A percentile compares a stretch with the other conserved stretches of the same genome.
Evolutionary conservation across 768 basidiomycete species (phyloP).

Genomic region (Rhizopogon sp.): DNA sequence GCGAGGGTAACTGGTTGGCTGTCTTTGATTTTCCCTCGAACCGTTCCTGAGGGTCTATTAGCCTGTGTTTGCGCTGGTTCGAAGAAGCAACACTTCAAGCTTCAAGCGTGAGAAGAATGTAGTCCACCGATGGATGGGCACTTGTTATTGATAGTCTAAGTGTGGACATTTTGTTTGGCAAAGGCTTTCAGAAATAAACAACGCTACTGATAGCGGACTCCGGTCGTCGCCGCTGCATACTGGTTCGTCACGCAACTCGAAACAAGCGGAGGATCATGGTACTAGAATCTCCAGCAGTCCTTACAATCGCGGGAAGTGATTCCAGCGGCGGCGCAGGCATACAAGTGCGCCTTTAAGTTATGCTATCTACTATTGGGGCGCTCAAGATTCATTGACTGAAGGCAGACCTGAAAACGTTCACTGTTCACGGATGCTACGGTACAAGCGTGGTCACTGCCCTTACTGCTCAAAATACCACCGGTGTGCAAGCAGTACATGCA

Average conservation of each 20-base stretch:
- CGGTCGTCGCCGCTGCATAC: background rate
- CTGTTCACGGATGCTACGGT: too few relatives aligned
- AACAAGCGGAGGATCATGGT: background rate
- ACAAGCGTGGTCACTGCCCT: slow-evolving; percentile 79
- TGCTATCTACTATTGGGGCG: background rate
- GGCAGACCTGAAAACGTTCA: slow-evolving; percentile 72
- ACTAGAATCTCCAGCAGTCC: slow-evolving; percentile 29
- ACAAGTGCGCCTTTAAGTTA: slow-evolving; percentile 44
- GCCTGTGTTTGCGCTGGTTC: too few relatives aligned
- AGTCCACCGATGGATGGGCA: too few relatives aligned
- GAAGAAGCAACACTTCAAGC: too few relatives aligned
- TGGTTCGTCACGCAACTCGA: too few relatives aligned
- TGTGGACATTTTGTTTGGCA: background rate
- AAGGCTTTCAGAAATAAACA: background rate
- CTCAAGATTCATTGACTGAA: slow-evolving; percentile 21
- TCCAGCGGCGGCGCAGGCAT: slow-evolving; percentile 87
- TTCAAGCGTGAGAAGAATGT: too few relatives aligned
- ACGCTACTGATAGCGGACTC: background rate
- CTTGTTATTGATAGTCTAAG: too few relatives aligned
- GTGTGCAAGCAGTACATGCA: slow-evolving; percentile 72
- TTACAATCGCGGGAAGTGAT: slow-evolving; percentile 82
- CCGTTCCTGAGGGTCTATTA: too few relatives aligned
- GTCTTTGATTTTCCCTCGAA: too few relatives aligned
- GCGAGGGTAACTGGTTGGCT: too few relatives aligned
- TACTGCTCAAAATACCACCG: slow-evolving; percentile 85